phyloP scores from a whole-genome alignment of 1,139 yeast species.

The Debaryomycetaceae sp. region DNA sequence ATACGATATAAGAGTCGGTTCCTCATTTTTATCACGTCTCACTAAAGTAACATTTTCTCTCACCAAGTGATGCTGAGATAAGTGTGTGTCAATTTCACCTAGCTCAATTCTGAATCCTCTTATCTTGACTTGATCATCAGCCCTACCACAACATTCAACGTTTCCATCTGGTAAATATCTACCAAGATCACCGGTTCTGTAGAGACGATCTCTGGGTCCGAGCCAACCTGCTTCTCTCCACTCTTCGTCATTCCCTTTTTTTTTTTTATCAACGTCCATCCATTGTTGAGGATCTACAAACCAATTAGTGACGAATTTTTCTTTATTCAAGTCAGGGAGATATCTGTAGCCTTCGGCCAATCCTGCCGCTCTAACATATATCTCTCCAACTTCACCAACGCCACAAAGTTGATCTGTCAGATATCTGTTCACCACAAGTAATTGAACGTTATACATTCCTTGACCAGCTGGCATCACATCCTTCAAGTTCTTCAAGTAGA shows the following conservation, averaged over 20 bases:
- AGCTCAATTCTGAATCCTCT: conserved; percentile 97
- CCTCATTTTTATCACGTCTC: conserved; percentile 89
- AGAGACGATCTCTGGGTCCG: conserved; percentile 93
- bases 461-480: conserved; percentile 98
- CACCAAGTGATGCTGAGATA: conserved; percentile 86
- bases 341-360: conserved; percentile 94
- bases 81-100: conserved; percentile 96
- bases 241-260: conserved; percentile 39
- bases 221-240: conserved; percentile 83
- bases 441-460: conserved; percentile 94
- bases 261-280: conserved; percentile 49
- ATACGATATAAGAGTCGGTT: conserved; percentile 85
- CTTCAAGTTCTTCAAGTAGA: conserved; percentile 77
- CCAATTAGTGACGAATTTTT: conserved; percentile 91
- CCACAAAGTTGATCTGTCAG: conserved; percentile 91
- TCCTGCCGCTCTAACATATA: conserved; percentile 97
- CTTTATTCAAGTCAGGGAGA: conserved; percentile 80
- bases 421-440: conserved; percentile 87
- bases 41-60: conserved; percentile 92
- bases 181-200: conserved; percentile 97
- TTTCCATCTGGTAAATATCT: conserved; percentile 95
- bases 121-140: conserved; percentile 97
- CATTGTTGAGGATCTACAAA: conserved; percentile 64
- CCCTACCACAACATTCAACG: conserved; percentile 97
- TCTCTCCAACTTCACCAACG: conserved; percentile 98